Evolutionary conservation across 2,329 filamentous ascomycete genomes (phyloP), one percentile per base, ranked within the genome.

Genomic region (Kalmusia sp.): DNA sequence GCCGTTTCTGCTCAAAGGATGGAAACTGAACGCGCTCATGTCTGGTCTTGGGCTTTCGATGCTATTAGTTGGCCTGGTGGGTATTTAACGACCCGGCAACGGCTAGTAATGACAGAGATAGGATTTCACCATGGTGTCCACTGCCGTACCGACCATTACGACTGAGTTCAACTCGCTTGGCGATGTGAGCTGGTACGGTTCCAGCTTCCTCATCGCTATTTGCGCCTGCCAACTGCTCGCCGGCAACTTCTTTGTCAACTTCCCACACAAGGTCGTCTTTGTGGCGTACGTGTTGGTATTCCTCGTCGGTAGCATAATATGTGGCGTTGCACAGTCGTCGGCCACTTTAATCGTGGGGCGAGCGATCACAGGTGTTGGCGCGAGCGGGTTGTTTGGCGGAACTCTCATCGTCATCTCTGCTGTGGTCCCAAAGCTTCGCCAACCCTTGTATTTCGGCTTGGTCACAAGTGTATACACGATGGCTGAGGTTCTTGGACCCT

Each of bases 291-390:
- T 75, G 21, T 57, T 64, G 49, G 38, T 84, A 49, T 86, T 86
- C 58, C 81, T 84, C 59, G 15, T 85, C 9, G 84, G 84, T 2
- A 83, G 79, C 0, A 59, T 80, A 7, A 61, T 86, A n/a, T 85
- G 82, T 58, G 83, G 41, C 65, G 61, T 73, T 0, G 71, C 74
- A 1, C 70, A 68, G 14, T 68, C 61, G 21, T 73, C 68, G 2
- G 61, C 61, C 2, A 65, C 69, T 0, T 62, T 77, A 27, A 77
- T 77, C 34, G 62, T 75, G n/a, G 76, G 76, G 8, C 49, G 76
- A 28, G 74, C 74, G 0, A 70, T 78, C 22, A 63, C 70, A 21
- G 76, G 76, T 14, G 45, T 70, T 11, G 75, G 76, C 8, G 67
- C 66, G 6, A 69, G 71, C 15, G 76, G 76, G 1, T 65, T 77